phyloP scores from a whole-genome alignment of 2,329 filamentous ascomycete genomes.

The Macrophomina tecta region DNA sequence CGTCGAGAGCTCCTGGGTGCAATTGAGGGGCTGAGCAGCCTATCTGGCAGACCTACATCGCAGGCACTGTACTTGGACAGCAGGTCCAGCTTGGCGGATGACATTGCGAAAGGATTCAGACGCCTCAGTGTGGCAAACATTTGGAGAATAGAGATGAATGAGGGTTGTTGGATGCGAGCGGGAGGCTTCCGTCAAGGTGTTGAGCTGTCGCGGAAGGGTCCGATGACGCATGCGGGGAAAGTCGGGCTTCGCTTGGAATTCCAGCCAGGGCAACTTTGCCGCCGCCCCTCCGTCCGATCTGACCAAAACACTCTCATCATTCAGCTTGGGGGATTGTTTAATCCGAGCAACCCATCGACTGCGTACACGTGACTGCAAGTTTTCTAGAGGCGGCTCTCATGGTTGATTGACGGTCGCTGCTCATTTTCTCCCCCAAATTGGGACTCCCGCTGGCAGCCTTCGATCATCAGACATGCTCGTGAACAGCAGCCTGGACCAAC shows the following conservation, averaged over 20 bases:
- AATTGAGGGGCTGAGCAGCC: background rate
- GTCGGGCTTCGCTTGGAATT: slow-evolving; percentile 3
- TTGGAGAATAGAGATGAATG: background rate
- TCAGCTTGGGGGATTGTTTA: no score
- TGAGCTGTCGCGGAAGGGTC: slow-evolving; percentile 13
- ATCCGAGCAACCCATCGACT: no score
- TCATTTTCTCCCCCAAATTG: no score
- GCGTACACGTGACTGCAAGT: no score
- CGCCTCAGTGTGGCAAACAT: slow-evolving; percentile 14
- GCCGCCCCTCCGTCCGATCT: slow-evolving; percentile 7
- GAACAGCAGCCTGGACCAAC: no score
- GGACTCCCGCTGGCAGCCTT: no score
- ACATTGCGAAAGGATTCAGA: slow-evolving; percentile 21
- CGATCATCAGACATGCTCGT: no score
- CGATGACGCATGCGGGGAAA: slow-evolving; percentile 26
- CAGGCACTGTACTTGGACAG: slow-evolving; percentile 39
- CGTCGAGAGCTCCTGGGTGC: background rate
- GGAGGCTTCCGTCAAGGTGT: slow-evolving; percentile 10
- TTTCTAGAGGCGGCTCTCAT: no score
- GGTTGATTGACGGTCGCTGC: no score
- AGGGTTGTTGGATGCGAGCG: background rate
- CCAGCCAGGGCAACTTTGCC: slow-evolving; percentile 13
- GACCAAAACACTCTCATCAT: background rate
- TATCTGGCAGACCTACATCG: slow-evolving; percentile 36
- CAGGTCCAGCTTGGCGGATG: slow-evolving; percentile 31